Conservation (phyloP, 2,329 filamentous ascomycete species). For the Trichoderma gracile region DNA sequence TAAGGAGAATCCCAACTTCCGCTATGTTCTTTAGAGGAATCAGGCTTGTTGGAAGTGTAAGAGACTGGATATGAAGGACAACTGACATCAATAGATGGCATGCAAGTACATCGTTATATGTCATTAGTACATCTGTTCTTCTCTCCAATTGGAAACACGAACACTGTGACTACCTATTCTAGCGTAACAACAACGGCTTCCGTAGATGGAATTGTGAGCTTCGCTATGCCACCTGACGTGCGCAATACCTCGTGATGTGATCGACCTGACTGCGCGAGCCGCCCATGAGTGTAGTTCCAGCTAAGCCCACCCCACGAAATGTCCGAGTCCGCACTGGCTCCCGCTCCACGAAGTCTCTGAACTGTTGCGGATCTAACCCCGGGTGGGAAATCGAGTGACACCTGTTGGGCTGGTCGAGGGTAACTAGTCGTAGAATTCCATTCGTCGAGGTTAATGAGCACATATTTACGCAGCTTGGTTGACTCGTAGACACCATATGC, state of each 20-base stretch:
- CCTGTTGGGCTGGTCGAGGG: background rate
- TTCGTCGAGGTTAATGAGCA: slow-evolving; percentile 9
- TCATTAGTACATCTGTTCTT: too few relatives aligned
- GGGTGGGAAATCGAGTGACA: background rate
- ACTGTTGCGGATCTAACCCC: background rate
- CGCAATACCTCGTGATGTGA: background rate
- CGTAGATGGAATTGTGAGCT: background rate
- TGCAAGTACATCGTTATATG: too few relatives aligned
- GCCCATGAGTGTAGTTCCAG: slow-evolving; percentile 8
- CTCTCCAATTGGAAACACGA: too few relatives aligned
- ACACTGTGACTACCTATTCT: background rate
- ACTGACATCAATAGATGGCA: too few relatives aligned
- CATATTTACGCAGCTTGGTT: background rate
- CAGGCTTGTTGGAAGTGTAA: too few relatives aligned
- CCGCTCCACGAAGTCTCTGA: slow-evolving; percentile 1
- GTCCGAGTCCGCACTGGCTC: slow-evolving; percentile 4
- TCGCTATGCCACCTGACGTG: background rate
- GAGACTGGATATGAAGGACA: too few relatives aligned
- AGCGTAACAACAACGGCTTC: slow-evolving; percentile 7
- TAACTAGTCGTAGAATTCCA: slow-evolving; percentile 13
- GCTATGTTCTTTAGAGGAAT: background rate
- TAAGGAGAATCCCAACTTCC: slow-evolving; percentile 15
- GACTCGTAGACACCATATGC: slow-evolving; percentile 13
- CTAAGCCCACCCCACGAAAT: slow-evolving; percentile 16
- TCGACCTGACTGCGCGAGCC: slow-evolving; percentile 6